Conservation (phyloP, 306 rosid species). For the Vachellia pachyceras region DNA sequence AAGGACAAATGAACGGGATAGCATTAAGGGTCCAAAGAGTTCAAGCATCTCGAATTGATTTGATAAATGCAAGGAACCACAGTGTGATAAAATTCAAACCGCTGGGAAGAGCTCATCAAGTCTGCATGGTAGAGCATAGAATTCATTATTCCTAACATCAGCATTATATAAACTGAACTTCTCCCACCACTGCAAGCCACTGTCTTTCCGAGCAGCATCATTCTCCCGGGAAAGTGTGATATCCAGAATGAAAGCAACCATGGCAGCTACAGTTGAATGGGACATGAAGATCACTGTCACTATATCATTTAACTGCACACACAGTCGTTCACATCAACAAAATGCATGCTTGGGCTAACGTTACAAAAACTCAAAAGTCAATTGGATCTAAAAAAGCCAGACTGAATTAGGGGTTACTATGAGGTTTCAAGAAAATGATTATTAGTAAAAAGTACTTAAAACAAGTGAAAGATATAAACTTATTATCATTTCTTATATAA, state of each 20-base stretch:
- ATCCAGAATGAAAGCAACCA: conserved; percentile 72
- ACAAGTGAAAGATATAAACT: too few species aligned
- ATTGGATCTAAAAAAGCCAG: too few species aligned
- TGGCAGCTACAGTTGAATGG: conserved; percentile 69
- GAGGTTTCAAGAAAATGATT: too few species aligned
- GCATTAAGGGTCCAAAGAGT: neutral
- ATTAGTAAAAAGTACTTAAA: too few species aligned
- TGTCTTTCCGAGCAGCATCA: conserved; percentile 45
- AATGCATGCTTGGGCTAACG: neutral
- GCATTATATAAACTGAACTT: conserved; percentile 62
- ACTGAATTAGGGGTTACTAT: too few species aligned
- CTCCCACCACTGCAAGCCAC: conserved; percentile 71
- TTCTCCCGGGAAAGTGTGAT: conserved; percentile 38
- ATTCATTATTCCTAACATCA: conserved; percentile 73
- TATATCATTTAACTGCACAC: conserved; percentile 4
- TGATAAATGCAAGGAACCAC: neutral
- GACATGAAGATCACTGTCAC: conserved; percentile 62
- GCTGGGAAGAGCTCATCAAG: conserved; percentile 68
- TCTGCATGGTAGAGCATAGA: conserved; percentile 68
- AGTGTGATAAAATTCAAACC: conserved; percentile 31
- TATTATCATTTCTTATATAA: too few species aligned
- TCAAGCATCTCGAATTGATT: neutral
- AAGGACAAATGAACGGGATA: neutral
- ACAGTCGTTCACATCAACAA: neutral
- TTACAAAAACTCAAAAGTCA: too few species aligned